Evolutionary conservation across 306 rosid species (phyloP).

Genomic region (Acmispon strigosus): DNA sequence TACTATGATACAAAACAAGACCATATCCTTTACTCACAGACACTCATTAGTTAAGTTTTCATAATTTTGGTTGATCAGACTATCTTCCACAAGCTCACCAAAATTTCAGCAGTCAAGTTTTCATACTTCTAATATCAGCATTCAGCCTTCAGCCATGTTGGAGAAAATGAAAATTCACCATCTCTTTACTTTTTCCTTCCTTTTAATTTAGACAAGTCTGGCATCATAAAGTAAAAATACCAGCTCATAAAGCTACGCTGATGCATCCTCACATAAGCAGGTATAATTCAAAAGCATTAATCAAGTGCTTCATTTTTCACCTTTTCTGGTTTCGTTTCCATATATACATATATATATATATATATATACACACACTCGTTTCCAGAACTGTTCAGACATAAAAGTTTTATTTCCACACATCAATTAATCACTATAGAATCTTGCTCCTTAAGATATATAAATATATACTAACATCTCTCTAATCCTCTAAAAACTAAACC

Average conservation of each 20-base stretch:
- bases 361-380: neutral
- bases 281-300: neutral
- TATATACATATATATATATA: neutral
- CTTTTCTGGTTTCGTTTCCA: slow-evolving; percentile 9
- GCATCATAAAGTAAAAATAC: slow-evolving; percentile 39
- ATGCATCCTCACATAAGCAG: slow-evolving; percentile 22
- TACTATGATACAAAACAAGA: too few relatives aligned
- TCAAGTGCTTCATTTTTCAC: neutral
- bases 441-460: neutral
- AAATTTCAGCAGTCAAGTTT: too few relatives aligned
- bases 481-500: neutral
- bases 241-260: slow-evolving; percentile 41
- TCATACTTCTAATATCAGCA: neutral
- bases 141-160: neutral
- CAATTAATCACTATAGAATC: neutral
- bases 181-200: neutral
- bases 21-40: too few relatives aligned
- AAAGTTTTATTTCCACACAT: neutral
- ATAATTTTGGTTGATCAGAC: too few relatives aligned
- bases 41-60: too few relatives aligned
- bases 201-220: slow-evolving; percentile 8
- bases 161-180: neutral
- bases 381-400: neutral
- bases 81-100: too few relatives aligned
- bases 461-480: neutral